These are phyloP conservation scores for Paramyrothecium roridum DNA, from an alignment of 2,329 filamentous ascomycete genomes.

Conservation along the genomic window DNA sequence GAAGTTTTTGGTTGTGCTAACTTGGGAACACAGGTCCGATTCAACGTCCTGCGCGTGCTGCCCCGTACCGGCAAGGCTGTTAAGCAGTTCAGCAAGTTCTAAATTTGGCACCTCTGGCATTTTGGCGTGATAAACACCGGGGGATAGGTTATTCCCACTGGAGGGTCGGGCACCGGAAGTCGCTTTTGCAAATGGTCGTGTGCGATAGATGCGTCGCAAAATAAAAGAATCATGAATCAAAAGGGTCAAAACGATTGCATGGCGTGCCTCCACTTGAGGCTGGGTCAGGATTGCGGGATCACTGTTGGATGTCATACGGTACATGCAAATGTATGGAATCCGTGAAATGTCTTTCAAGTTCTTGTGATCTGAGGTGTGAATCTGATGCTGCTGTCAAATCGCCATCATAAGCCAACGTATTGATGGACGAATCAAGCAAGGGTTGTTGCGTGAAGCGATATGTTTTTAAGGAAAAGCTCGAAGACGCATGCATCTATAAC, in stretches of 20 bases:
- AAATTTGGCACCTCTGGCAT: constrained; percentile 56
- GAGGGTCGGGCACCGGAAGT: constrained; percentile 38
- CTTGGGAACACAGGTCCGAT: constrained; percentile 70
- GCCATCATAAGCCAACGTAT: no score
- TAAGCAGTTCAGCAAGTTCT: constrained; percentile 99
- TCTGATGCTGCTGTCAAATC: no score
- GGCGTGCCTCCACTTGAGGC: neutral
- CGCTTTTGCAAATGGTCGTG: constrained; percentile 36
- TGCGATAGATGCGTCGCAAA: constrained; percentile 43
- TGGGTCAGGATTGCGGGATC: neutral
- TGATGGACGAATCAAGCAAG: no score
- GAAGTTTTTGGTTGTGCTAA: constrained; percentile 1
- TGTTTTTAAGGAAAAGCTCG: no score
- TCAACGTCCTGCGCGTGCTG: constrained; percentile 99
- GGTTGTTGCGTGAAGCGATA: no score
- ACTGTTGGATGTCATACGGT: neutral
- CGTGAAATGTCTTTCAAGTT: no score
- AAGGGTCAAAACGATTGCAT: constrained; percentile 17
- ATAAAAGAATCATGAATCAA: constrained; percentile 39
- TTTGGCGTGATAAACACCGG: constrained; percentile 51
- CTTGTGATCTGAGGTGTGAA: no score
- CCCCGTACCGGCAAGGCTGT: constrained; percentile 95
- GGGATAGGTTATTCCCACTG: constrained; percentile 31
- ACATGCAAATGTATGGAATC: no score
- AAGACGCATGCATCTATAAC: no score